These are phyloP conservation scores for Galerina sulciceps DNA, from an alignment of 768 basidiomycete genomes.

Conservation along the genomic window DNA sequence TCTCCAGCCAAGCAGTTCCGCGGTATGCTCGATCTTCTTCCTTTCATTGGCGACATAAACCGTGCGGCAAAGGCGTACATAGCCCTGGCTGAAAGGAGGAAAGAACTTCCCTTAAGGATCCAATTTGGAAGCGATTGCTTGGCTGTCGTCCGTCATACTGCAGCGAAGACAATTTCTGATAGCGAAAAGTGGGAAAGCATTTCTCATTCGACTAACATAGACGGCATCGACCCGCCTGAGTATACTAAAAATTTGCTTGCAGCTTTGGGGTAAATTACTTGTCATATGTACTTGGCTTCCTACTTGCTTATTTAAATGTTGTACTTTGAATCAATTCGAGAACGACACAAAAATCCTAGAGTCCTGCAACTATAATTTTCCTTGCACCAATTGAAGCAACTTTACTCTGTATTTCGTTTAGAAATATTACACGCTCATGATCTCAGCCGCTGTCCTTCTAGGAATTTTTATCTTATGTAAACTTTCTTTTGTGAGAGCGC, in stretches of 20 bases:
- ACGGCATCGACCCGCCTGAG: background rate
- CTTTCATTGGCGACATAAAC: slow-evolving; percentile 16
- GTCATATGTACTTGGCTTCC: no score
- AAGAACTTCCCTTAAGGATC: slow-evolving; percentile 24
- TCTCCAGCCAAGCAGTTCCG: slow-evolving; percentile 9
- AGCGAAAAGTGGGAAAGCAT: slow-evolving; percentile 4
- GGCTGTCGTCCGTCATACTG: slow-evolving; percentile 14
- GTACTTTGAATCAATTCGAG: no score
- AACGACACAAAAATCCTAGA: no score
- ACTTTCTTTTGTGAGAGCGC: no score
- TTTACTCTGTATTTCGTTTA: no score
- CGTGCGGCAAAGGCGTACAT: slow-evolving; percentile 22
- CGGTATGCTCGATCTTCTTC: slow-evolving; percentile 7
- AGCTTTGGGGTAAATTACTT: background rate
- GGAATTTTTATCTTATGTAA: no score
- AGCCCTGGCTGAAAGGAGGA: slow-evolving; percentile 9
- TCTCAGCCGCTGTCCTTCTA: no score
- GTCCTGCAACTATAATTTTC: no score
- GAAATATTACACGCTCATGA: no score
- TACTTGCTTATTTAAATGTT: no score
- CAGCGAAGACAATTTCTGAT: slow-evolving; percentile 3
- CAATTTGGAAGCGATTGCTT: slow-evolving; percentile 27
- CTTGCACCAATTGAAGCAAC: no score
- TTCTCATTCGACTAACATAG: slow-evolving; percentile 3
- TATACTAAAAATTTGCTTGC: background rate